These are phyloP conservation scores for Colletotrichum sidae DNA, from an alignment of 2,329 filamentous ascomycete genomes.

Conservation along the genomic window DNA sequence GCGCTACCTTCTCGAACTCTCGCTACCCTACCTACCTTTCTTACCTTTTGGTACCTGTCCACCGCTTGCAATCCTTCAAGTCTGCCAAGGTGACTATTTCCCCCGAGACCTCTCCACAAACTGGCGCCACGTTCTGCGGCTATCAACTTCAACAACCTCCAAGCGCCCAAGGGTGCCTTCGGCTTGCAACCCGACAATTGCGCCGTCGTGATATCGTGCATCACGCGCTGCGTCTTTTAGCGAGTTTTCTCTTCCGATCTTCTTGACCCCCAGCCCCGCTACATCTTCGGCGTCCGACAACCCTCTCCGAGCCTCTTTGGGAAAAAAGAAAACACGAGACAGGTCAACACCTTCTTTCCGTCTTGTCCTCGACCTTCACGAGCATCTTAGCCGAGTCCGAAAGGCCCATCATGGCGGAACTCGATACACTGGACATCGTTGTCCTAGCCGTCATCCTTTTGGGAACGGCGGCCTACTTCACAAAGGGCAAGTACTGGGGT, in stretches of 20 bases:
- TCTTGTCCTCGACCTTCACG: conserved; percentile 12
- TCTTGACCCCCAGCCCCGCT: conserved; percentile 17
- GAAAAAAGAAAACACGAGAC: background rate
- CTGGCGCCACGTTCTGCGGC: conserved; percentile 27
- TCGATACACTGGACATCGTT: conserved; percentile 94
- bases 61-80: too few relatives aligned
- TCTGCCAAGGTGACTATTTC: background rate
- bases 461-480: conserved; percentile 95
- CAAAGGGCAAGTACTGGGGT: conserved; percentile 95
- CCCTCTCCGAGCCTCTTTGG: conserved; percentile 3
- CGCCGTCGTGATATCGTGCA: conserved; percentile 6
- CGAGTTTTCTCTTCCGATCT: conserved; percentile 2
- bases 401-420: conserved; percentile 79
- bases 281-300: conserved; percentile 16
- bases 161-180: conserved; percentile 10
- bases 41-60: background rate
- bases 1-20: background rate
- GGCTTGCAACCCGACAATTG: conserved; percentile 27
- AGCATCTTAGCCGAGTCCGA: conserved; percentile 20
- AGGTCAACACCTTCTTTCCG: too few relatives aligned
- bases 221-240: conserved; percentile 2
- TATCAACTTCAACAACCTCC: conserved; percentile 13
- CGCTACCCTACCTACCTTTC: background rate
- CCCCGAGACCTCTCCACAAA: conserved; percentile 25
- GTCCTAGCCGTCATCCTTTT: conserved; percentile 88